These are phyloP conservation scores for Mortierella polycephala DNA, from an alignment of 371 early-diverging fungal species.

Conservation along the genomic window DNA sequence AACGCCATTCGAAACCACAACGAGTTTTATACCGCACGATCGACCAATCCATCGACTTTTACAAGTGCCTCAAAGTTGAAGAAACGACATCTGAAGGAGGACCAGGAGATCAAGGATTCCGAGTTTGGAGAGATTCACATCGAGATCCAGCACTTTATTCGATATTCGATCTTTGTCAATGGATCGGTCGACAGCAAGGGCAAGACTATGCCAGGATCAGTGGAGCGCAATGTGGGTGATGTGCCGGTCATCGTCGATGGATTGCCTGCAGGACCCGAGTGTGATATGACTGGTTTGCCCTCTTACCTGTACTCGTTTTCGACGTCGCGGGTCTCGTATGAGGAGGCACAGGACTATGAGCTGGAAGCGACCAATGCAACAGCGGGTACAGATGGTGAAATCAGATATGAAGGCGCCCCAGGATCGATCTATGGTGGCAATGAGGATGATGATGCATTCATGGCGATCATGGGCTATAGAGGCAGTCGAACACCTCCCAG, in stretches of 20 bases:
- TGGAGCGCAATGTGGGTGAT: slow-evolving; percentile 42
- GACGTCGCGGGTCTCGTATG: slow-evolving; percentile 47
- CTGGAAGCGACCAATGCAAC: slow-evolving; percentile 27
- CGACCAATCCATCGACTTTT: slow-evolving; percentile 32
- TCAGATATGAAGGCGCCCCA: slow-evolving; percentile 6
- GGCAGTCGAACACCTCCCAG: slow-evolving; percentile 52
- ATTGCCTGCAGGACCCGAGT: slow-evolving; percentile 36
- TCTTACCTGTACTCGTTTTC: slow-evolving; percentile 50
- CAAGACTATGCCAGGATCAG: slow-evolving; percentile 17
- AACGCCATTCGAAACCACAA: slow-evolving; percentile 32
- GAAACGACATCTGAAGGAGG: slow-evolving; percentile 33
- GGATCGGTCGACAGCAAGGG: slow-evolving; percentile 49
- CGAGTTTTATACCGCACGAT: slow-evolving; percentile 25
- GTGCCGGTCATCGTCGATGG: slow-evolving; percentile 40
- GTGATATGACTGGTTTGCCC: slow-evolving; percentile 44
- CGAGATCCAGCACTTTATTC: slow-evolving; percentile 54
- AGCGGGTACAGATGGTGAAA: not conserved
- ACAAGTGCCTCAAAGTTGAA: slow-evolving; percentile 18
- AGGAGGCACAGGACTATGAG: slow-evolving; percentile 48
- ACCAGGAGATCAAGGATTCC: slow-evolving; percentile 29
- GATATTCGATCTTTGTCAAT: slow-evolving; percentile 43
- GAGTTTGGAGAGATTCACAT: slow-evolving; percentile 46
- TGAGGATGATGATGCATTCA: slow-evolving; percentile 48
- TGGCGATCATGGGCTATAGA: slow-evolving; percentile 49
- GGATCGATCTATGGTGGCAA: slow-evolving; percentile 47